Conservation (phyloP, 805 yeast species). For the Candida gorgasii region DNA sequence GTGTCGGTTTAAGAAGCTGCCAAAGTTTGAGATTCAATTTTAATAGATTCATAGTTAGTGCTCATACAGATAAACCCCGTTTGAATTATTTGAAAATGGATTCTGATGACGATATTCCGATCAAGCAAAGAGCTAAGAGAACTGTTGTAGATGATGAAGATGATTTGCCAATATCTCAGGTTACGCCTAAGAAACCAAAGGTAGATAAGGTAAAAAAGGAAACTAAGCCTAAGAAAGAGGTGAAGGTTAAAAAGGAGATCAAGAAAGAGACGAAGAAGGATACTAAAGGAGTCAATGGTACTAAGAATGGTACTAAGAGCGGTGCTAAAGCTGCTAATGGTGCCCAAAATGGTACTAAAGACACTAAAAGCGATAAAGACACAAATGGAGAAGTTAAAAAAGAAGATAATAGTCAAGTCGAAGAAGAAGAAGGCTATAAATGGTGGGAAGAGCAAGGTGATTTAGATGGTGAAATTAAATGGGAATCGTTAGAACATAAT, state of each 20-base stretch:
- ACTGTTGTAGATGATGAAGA: constrained; percentile 11
- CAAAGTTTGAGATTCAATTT: background rate
- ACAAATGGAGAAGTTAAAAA: constrained; percentile 9
- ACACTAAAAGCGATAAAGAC: constrained; percentile 7
- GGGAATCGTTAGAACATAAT: constrained; percentile 83
- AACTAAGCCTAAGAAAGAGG: constrained; percentile 4
- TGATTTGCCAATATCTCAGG: constrained; percentile 17
- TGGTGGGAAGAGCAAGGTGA: constrained; percentile 92
- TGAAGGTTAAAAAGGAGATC: constrained; percentile 3
- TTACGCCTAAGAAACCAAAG: background rate
- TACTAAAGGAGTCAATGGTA: constrained; percentile 1
- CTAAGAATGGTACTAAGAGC: constrained; percentile 2
- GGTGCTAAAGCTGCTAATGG: background rate
- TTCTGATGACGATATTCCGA: constrained; percentile 25
- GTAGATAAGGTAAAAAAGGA: constrained; percentile 1
- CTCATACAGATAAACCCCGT: background rate
- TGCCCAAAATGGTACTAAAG: background rate
- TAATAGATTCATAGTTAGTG: background rate
- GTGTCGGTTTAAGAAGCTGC: background rate
- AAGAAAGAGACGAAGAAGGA: constrained; percentile 10
- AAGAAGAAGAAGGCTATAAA: constrained; percentile 54
- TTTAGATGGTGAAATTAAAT: constrained; percentile 72
- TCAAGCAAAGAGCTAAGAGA: constrained; percentile 18
- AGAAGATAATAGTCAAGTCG: constrained; percentile 19
- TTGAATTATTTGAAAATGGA: constrained; percentile 17